Base-by-base conservation (phyloP, 805 yeast genomes). In the Phaffomyces antillensis region DNA sequence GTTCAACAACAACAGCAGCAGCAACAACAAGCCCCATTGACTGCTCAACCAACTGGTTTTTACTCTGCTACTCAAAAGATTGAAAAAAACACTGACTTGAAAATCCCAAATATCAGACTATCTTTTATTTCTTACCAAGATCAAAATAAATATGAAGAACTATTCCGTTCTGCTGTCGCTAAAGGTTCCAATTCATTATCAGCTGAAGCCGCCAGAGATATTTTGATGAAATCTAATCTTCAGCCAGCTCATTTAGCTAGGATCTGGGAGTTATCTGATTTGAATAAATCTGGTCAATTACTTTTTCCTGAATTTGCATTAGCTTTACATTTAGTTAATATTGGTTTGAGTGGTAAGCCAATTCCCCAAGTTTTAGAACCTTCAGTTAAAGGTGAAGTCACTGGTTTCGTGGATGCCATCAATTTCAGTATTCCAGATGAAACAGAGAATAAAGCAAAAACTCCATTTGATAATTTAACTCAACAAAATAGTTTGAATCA, bases 251-350 rank as follows among this genome's bases (percentile, higher is more conserved):
- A 82, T 37, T 72, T 91, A 54, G 91, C 91, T 3, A 87, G 79
- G 54, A 84, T 91, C 49, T 91, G 98, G 98, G 81, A 84, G 23
- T 69, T 91, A 46, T 77, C 95, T n/a, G 98, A 91, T 59, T 83
- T 95, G 2, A 85, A 81, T 54, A 83, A 79, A 56, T 81, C 93
- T 8, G 98, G 98, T 2, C 74, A 79, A 44, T 75, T 91, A 49
- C 66, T 91, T 54, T 91, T 90, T 60, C 98, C 98, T 2, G 97
- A 91, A 63, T 91, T 91, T 71, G 95, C 95, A 15, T 71, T 91
- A 52, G 89, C 96, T 16, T 79, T 91, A 72, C 91, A 89, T 63
- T 71, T 91, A 54, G 89, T 96, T 60, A 84, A 86, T 54, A 65
- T 79, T 57, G 84, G 83, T 0, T 71, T 86, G 53, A 79, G 77